These are phyloP conservation scores for Amylocarpus encephaloides DNA, from an alignment of 2,329 filamentous ascomycete genomes.

Conservation along the genomic window DNA sequence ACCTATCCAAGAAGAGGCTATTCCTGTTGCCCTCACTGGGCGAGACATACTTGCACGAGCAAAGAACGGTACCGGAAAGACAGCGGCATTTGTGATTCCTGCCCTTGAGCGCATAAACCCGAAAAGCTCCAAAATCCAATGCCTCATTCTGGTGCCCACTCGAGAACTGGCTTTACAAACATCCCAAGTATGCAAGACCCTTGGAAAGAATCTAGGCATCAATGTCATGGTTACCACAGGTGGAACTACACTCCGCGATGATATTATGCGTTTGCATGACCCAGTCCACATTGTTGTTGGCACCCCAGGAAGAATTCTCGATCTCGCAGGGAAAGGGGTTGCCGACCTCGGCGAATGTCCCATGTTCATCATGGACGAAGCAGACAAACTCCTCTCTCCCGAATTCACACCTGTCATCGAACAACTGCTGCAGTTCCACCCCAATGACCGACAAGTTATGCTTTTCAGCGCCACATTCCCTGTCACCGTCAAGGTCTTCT, in stretches of 20 bases:
- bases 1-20: constrained; percentile 98
- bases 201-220: constrained; percentile 93
- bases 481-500: constrained; percentile 94
- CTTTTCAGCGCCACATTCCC: constrained; percentile 98
- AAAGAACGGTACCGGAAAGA: constrained; percentile 98
- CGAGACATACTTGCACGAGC: constrained; percentile 92
- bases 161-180: constrained; percentile 96
- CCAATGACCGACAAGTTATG: constrained; percentile 98
- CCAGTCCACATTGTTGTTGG: constrained; percentile 96
- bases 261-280: constrained; percentile 91
- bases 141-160: constrained; percentile 91
- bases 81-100: constrained; percentile 94
- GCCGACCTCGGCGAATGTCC: constrained; percentile 93
- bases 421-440: constrained; percentile 89
- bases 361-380: constrained; percentile 99
- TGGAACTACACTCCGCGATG: constrained; percentile 89
- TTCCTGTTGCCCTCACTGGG: constrained; percentile 90
- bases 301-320: constrained; percentile 91
- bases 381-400: constrained; percentile 91
- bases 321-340: constrained; percentile 92
- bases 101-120: constrained; percentile 94
- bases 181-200: constrained; percentile 96
- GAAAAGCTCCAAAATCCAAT: constrained; percentile 93
- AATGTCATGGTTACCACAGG: constrained; percentile 99
- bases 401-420: constrained; percentile 98